These are phyloP conservation scores for Talaromyces sp. DNA, from an alignment of 2,329 filamentous ascomycete genomes.

Conservation along the genomic window DNA sequence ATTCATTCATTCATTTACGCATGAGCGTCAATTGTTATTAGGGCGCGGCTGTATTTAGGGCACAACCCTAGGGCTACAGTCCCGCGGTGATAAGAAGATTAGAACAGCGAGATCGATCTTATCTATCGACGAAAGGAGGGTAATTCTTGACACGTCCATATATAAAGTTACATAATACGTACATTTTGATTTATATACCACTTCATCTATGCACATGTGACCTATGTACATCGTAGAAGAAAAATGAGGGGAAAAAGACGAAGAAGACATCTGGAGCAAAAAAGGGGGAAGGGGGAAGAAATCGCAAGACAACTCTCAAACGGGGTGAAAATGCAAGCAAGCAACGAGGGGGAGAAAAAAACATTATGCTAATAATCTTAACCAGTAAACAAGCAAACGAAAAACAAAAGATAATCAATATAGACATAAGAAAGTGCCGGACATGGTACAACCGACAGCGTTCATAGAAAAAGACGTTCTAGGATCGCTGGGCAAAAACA, in stretches of 20 bases:
- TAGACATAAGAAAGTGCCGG: not conserved
- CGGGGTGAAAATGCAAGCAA: not conserved
- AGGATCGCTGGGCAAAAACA: conserved; percentile 4
- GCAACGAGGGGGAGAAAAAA: not conserved
- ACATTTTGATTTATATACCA: conserved; percentile 3
- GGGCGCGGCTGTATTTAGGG: not conserved
- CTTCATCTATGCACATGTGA: conserved; percentile 1
- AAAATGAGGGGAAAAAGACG: not conserved
- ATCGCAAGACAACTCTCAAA: not conserved
- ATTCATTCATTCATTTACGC: not conserved
- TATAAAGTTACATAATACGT: not conserved
- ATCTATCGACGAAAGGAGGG: too few species aligned
- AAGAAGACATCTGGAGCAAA: not conserved
- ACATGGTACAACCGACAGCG: not conserved
- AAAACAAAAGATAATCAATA: not conserved
- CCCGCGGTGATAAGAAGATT: too few species aligned
- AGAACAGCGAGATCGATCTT: too few species aligned
- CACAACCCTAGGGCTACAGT: not conserved
- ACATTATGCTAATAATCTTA: not conserved
- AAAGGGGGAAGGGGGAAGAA: not conserved
- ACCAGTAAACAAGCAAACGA: not conserved
- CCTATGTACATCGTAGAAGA: not conserved
- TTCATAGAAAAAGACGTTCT: not conserved
- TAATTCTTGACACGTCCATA: too few species aligned
- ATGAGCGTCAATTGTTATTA: not conserved